These are phyloP conservation scores for Strobilomyces dryophilus DNA, from an alignment of 768 basidiomycete species.

Conservation along the genomic window DNA sequence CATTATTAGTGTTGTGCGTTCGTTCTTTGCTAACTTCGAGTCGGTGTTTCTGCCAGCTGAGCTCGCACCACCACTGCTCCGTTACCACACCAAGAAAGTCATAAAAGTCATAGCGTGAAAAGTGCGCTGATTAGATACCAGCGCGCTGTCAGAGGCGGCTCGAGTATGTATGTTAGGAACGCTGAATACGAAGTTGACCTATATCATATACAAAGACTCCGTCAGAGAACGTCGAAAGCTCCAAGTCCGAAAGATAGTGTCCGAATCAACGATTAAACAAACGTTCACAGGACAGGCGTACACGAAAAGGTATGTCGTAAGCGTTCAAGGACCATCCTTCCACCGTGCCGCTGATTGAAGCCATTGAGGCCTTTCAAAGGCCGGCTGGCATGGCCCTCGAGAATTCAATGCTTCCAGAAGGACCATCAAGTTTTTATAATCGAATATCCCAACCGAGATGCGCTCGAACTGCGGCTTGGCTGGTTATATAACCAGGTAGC, in stretches of 20 bases:
- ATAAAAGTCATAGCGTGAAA: not conserved
- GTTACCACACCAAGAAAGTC: not conserved
- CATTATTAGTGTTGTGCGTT: not conserved
- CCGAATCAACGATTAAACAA: slow-evolving; percentile 27
- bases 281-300: slow-evolving; percentile 21
- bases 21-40: not conserved
- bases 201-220: slow-evolving; percentile 21
- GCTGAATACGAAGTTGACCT: slow-evolving; percentile 13
- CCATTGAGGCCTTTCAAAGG: not conserved
- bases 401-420: slow-evolving; percentile 2
- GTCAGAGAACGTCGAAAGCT: slow-evolving; percentile 11
- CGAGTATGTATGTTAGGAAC: not conserved
- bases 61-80: not conserved
- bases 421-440: slow-evolving; percentile 20
- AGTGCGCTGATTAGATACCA: slow-evolving; percentile 3
- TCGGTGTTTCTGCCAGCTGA: not conserved
- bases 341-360: slow-evolving; percentile 2
- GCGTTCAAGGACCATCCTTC: slow-evolving; percentile 8
- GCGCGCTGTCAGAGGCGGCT: slow-evolving; percentile 7
- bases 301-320: slow-evolving; percentile 18
- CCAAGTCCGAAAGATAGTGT: slow-evolving; percentile 21
- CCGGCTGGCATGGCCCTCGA: not conserved
- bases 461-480: slow-evolving; percentile 37
- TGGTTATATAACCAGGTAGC: slow-evolving; percentile 94
- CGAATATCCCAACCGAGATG: slow-evolving; percentile 26